A percentile compares a stretch with the other conserved stretches of the same genome.
Evolutionary conservation across 345 rosid genomes (phyloP).

Genomic region (Pistacia vera): DNA sequence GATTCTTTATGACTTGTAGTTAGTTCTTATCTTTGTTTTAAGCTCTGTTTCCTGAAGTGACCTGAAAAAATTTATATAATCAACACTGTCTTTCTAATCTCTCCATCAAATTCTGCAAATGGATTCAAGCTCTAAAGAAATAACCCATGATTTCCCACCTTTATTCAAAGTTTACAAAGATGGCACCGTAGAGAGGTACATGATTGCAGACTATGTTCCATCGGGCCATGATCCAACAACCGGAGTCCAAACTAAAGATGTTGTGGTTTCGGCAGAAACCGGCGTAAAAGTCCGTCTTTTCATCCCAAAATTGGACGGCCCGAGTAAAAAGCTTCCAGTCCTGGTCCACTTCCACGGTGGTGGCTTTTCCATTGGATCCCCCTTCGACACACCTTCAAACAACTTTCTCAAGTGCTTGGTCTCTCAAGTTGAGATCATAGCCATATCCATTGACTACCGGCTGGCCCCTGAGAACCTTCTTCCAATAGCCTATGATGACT

Average conservation of each 20-base stretch:
- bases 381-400: constrained; percentile 19
- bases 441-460: constrained; percentile 38
- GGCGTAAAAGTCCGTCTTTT: constrained; percentile 30
- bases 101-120: neutral
- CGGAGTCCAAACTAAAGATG: constrained; percentile 32
- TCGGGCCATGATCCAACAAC: constrained; percentile 23
- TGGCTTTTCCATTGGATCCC: constrained; percentile 30
- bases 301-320: constrained; percentile 13
- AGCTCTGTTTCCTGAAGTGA: neutral
- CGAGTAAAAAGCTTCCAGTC: constrained; percentile 29
- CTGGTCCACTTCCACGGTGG: constrained; percentile 42
- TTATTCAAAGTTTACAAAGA: constrained; percentile 40
- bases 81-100: neutral
- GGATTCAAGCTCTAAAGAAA: constrained; percentile 17
- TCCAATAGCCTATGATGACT: constrained; percentile 44
- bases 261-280: constrained; percentile 23
- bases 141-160: constrained; percentile 32
- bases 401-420: constrained; percentile 9
- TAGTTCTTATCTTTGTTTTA: neutral
- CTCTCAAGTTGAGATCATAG: constrained; percentile 22
- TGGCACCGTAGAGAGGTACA: constrained; percentile 24
- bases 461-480: constrained; percentile 42
- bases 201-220: neutral
- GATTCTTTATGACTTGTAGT: neutral
- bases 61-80: neutral